Conservation (phyloP, 2,329 filamentous ascomycete genomes). For the Epichloe elymi region DNA sequence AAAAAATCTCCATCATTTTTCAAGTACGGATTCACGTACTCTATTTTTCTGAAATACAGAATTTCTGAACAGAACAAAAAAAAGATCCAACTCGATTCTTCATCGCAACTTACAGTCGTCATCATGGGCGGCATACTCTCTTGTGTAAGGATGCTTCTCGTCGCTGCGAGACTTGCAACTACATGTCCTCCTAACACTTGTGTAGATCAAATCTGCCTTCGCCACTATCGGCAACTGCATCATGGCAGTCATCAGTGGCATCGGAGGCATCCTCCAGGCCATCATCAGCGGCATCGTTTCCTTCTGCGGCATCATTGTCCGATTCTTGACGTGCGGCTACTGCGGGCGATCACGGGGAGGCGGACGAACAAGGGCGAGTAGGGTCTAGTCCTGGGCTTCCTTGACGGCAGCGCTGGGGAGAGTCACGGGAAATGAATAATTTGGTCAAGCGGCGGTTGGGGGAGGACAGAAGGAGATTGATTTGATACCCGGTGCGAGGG, state of each 20-base stretch:
- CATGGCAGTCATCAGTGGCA: slow-evolving; percentile 55
- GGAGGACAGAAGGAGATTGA: not conserved
- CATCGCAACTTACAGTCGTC: slow-evolving; percentile 7
- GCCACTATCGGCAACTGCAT: slow-evolving; percentile 52
- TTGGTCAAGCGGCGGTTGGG: not conserved
- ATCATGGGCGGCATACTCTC: slow-evolving; percentile 72
- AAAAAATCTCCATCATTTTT: too few relatives aligned
- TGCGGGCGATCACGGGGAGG: slow-evolving; percentile 13
- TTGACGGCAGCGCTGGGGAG: not conserved
- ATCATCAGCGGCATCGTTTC: slow-evolving; percentile 55
- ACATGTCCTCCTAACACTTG: not conserved
- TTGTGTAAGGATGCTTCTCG: slow-evolving; percentile 47
- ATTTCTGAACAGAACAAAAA: not conserved
- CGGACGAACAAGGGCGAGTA: slow-evolving; percentile 11
- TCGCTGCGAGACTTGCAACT: not conserved
- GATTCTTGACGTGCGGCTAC: slow-evolving; percentile 46
- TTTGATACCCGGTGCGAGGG: slow-evolving; percentile 1
- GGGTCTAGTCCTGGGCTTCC: slow-evolving; percentile 8
- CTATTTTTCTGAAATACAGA: too few relatives aligned
- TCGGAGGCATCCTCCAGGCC: slow-evolving; percentile 50
- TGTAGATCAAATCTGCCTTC: slow-evolving; percentile 44
- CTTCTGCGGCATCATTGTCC: slow-evolving; percentile 53
- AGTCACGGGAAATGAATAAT: not conserved
- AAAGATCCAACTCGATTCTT: not conserved
- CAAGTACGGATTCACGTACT: too few relatives aligned